Evolutionary conservation across 306 rosid species (phyloP).

Genomic region (Rosa persica): DNA sequence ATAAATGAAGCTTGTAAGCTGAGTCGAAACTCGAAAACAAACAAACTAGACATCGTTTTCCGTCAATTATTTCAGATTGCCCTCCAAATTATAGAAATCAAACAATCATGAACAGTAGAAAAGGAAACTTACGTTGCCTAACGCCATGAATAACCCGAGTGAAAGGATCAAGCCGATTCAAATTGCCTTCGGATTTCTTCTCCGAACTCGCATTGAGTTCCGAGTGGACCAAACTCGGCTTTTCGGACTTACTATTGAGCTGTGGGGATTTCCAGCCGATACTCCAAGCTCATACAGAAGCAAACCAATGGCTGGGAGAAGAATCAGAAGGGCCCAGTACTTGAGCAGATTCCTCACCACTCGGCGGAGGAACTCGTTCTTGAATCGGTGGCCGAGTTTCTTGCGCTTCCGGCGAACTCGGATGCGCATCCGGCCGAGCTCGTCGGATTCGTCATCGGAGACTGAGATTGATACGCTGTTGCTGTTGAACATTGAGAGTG

Average conservation of each 20-base stretch:
- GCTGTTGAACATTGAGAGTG: conserved; percentile 52
- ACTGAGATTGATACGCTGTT: conserved; percentile 57
- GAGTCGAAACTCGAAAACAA: no score
- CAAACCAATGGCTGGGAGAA: conserved; percentile 53
- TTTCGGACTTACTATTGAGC: background rate
- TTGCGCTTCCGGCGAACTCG: conserved; percentile 76
- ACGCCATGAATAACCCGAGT: conserved; percentile 70
- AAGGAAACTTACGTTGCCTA: conserved; percentile 66
- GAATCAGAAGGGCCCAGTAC: conserved; percentile 68
- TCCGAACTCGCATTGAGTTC: conserved; percentile 21
- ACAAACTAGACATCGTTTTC: no score
- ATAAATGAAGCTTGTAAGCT: no score
- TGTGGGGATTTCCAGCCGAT: conserved; percentile 41
- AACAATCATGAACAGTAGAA: background rate
- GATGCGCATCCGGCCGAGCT: conserved; percentile 67
- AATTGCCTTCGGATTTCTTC: conserved; percentile 48
- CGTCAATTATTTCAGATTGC: background rate
- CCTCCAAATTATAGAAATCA: background rate
- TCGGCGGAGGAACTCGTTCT: conserved; percentile 39
- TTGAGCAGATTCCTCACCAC: conserved; percentile 43
- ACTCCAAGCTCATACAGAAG: conserved; percentile 59
- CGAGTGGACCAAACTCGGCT: background rate
- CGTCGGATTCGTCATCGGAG: conserved; percentile 79
- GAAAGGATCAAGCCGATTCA: conserved; percentile 77
- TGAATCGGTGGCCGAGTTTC: conserved; percentile 48